A percentile compares a stretch with the other conserved stretches of the same genome.
Conservation (phyloP, 2,329 filamentous ascomycete species). For the Fusarium abutilonis region DNA sequence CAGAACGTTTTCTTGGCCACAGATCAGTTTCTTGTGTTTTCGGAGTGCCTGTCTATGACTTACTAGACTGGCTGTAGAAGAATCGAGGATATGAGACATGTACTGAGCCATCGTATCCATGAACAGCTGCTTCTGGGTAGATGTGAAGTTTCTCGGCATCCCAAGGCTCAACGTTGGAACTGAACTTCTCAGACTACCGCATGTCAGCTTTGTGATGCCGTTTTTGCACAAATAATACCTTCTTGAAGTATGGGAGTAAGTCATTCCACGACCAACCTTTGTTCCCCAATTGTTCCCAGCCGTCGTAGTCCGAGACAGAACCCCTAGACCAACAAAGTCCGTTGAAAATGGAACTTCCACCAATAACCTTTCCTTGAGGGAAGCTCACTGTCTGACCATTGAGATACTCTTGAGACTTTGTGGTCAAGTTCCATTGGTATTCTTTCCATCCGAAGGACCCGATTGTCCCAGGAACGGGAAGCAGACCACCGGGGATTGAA, state of each 20-base stretch:
- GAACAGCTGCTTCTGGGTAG: not conserved
- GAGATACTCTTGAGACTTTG: constrained; percentile 45
- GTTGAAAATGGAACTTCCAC: constrained; percentile 55
- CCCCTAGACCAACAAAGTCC: constrained; percentile 52
- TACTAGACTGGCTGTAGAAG: constrained; percentile 22
- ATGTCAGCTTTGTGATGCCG: not conserved
- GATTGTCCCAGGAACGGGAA: constrained; percentile 20
- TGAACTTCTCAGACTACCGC: constrained; percentile 21
- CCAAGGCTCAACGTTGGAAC: constrained; percentile 2
- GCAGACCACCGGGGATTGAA: constrained; percentile 8
- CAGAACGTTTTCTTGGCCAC: constrained; percentile 8
- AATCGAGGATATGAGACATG: constrained; percentile 25
- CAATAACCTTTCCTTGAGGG: constrained; percentile 49
- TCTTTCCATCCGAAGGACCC: constrained; percentile 4
- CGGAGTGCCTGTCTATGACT: not conserved
- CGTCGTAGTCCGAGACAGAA: constrained; percentile 53
- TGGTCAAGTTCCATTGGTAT: constrained; percentile 44
- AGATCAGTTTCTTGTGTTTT: not conserved
- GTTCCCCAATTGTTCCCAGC: constrained; percentile 58
- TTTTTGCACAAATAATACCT: constrained; percentile 39
- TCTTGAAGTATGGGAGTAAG: constrained; percentile 57
- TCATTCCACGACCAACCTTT: constrained; percentile 52
- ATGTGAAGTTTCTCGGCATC: constrained; percentile 13
- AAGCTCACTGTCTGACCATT: constrained; percentile 43
- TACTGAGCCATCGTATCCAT: constrained; percentile 19